These are phyloP conservation scores for Pestalotiopsis sp. DNA, from an alignment of 2,329 filamentous ascomycete genomes.

Conservation along the genomic window DNA sequence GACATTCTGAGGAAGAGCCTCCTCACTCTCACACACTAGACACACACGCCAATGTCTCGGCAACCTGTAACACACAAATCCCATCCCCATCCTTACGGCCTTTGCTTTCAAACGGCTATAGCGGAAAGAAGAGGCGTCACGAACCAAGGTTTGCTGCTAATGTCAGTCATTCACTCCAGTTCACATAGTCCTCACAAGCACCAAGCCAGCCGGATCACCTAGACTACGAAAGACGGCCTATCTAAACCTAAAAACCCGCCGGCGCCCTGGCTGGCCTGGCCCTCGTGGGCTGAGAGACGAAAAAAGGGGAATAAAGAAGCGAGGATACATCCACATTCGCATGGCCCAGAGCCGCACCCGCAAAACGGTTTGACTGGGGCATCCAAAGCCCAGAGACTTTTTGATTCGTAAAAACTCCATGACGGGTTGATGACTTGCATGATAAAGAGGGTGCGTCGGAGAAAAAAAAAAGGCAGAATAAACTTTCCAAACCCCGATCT, in stretches of 20 bases:
- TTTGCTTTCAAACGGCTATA: neutral
- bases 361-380: too few species aligned
- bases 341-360: too few species aligned
- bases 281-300: too few species aligned
- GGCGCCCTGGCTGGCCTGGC: neutral
- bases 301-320: too few species aligned
- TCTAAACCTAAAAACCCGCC: neutral
- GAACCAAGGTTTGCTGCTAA: neutral
- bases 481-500: neutral
- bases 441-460: neutral
- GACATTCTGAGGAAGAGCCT: neutral
- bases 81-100: too few species aligned
- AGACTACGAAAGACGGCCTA: neutral
- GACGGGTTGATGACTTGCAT: neutral
- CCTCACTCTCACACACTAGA: neutral
- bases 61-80: neutral
- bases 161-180: neutral
- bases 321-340: too few species aligned
- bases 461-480: neutral
- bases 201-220: neutral
- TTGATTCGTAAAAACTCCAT: too few species aligned
- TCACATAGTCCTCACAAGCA: neutral
- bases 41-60: neutral
- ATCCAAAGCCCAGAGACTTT: conserved; percentile 67
- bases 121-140: neutral